phyloP scores from a whole-genome alignment of 805 yeast genomes.

The Yamadazyma nakazawae region DNA sequence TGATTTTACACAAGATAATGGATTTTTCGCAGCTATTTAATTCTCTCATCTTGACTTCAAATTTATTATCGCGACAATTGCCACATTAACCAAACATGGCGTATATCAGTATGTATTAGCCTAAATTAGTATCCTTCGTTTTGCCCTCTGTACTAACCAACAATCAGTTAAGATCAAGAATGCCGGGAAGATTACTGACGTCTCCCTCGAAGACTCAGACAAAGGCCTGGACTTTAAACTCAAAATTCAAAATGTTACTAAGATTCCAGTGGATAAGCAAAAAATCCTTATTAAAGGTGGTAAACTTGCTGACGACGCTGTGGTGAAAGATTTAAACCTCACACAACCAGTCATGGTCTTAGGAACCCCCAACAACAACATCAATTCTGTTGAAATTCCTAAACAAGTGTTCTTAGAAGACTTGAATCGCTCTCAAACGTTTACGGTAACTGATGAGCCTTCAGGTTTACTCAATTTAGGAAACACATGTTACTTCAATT shows the following conservation, averaged over 20 bases:
- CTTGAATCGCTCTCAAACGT: constrained; percentile 45
- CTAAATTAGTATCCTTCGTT: background rate
- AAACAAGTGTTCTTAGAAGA: constrained; percentile 68
- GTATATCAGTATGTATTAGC: constrained; percentile 5
- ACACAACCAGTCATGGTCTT: constrained; percentile 79
- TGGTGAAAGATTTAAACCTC: constrained; percentile 49
- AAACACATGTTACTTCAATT: constrained; percentile 74
- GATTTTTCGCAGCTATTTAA: background rate
- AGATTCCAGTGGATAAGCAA: constrained; percentile 85
- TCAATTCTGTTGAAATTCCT: constrained; percentile 50
- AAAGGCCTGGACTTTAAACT: constrained; percentile 63
- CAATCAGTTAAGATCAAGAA: constrained; percentile 30
- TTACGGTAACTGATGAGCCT: constrained; percentile 46
- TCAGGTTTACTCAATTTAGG: constrained; percentile 69
- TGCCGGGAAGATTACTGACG: constrained; percentile 41
- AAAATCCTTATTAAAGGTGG: constrained; percentile 89
- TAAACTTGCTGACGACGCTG: constrained; percentile 71
- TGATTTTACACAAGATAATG: background rate
- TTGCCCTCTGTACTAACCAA: constrained; percentile 3
- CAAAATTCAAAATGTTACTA: constrained; percentile 68
- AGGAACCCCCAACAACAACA: constrained; percentile 79
- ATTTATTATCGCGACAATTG: background rate
- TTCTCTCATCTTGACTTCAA: too few relatives aligned
- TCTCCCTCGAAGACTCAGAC: constrained; percentile 46
- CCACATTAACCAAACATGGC: background rate